Evolutionary conservation across 176 grass and related monocot species (phyloP), one percentile per base, ranked within the genome.

Genomic region (Bolboschoenus planiculmis): DNA sequence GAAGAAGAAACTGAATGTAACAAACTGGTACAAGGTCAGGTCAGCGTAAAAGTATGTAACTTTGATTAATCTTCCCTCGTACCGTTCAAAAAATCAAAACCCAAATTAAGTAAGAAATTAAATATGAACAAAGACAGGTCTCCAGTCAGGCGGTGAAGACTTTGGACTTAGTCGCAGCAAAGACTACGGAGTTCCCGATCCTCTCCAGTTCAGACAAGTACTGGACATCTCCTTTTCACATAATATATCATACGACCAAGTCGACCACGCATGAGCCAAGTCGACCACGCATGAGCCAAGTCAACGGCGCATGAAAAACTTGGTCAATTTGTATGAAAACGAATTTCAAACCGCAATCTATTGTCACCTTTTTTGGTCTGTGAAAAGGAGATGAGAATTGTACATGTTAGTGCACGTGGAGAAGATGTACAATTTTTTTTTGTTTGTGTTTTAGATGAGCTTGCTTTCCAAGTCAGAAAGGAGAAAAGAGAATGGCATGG

Each of bases 121-220:
- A 76, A 76, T 76, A 18, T 76, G 72, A 76, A 76, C 72, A 51
- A 76, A 76, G 43, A 51, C 72, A 51, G 44, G 44, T 51, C 44
- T 29, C 26, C 72, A 76, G 72, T 76, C 72, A 76, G 72, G 72
- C 72, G 13, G 15, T 48, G 72, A 31, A 43, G 72, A 76, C 72
- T 24, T 76, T 30, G 27, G 72, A 76, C 72, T 76, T 51, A 26
- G 72, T 76, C 72, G 44, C 43, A 76, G 72, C 23, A 74, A 76
- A 48, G 72, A 76, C 72, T 31, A 74, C 21, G 2, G 21, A 18
- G 3, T 15, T 51, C 5, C 3, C 5, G 15, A 76, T 76, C 44
- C 21, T 76, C 72, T 76, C 42, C 72, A 31, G 16, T 76, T 33
- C 7, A 2, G 1, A 1, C 10, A 31, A 47, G 5, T 8, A 31